Evolutionary conservation across 805 yeast species (phyloP).

Genomic region (Ogataea degrootiae): DNA sequence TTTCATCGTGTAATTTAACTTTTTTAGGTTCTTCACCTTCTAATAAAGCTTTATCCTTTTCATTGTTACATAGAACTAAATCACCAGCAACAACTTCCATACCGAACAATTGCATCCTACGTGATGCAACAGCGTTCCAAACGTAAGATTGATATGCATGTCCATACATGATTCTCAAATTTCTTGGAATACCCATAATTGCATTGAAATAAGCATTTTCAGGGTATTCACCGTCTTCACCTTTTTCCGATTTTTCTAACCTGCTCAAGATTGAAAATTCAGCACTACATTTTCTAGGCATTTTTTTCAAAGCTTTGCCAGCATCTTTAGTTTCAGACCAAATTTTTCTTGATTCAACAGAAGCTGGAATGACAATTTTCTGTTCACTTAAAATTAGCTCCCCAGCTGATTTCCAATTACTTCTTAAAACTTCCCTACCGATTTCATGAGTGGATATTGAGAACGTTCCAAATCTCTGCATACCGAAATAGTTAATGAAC

Average conservation of each 20-base stretch:
- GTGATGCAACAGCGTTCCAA: conserved; percentile 86
- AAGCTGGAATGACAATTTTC: conserved; percentile 75
- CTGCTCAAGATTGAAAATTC: conserved; percentile 68
- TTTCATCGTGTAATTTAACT: conserved; percentile 7
- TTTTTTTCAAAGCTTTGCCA: conserved; percentile 52
- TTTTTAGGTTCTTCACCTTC: conserved; percentile 3
- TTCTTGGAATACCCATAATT: conserved; percentile 85
- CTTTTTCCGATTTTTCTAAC: conserved; percentile 47
- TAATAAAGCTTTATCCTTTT: conserved; percentile 10
- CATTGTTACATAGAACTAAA: conserved; percentile 51
- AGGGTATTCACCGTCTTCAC: conserved; percentile 41
- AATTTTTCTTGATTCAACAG: conserved; percentile 72
- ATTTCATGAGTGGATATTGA: conserved; percentile 85
- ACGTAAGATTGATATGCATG: conserved; percentile 96
- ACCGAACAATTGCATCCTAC: conserved; percentile 70
- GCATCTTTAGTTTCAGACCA: conserved; percentile 79
- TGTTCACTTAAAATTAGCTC: conserved; percentile 81
- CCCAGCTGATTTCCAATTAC: conserved; percentile 76
- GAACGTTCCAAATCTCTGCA: conserved; percentile 97
- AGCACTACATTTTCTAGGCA: conserved; percentile 89
- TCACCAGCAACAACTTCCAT: conserved; percentile 73
- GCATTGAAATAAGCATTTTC: conserved; percentile 67
- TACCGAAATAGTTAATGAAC: conserved; percentile 92
- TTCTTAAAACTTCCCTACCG: conserved; percentile 67
- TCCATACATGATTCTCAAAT: conserved; percentile 88